These are phyloP conservation scores for Beauveria medogensis DNA, from an alignment of 2,329 filamentous ascomycete genomes.

Conservation along the genomic window DNA sequence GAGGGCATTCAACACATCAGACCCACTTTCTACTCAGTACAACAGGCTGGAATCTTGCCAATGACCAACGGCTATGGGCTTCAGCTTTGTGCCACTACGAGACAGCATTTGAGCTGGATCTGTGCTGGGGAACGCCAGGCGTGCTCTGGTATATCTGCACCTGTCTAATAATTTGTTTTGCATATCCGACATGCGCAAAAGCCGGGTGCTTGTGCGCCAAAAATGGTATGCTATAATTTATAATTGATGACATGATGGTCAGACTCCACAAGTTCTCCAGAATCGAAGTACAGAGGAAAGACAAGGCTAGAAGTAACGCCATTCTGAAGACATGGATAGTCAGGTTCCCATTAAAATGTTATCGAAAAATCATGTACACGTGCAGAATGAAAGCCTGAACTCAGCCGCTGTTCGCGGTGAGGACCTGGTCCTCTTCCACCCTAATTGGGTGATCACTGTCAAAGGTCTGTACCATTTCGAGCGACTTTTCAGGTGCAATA, in stretches of 20 bases:
- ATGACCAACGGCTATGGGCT: neutral
- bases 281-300: neutral
- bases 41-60: neutral
- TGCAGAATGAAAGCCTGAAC: neutral
- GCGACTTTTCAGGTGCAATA: conserved; percentile 58
- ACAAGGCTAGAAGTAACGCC: neutral
- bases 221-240: neutral
- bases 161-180: no score
- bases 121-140: no score
- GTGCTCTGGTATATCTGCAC: no score
- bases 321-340: neutral
- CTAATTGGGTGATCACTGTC: conserved; percentile 38
- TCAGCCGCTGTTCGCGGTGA: conserved; percentile 35
- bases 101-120: neutral
- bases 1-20: neutral
- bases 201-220: neutral
- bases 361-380: neutral
- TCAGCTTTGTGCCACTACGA: neutral
- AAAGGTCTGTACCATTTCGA: conserved; percentile 59
- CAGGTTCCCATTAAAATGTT: neutral
- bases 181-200: no score
- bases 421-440: conserved; percentile 70
- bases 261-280: neutral
- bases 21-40: conserved; percentile 1
- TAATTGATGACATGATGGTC: neutral